Conservation (phyloP, 148 eudicot species). For the Camellia japonica region DNA sequence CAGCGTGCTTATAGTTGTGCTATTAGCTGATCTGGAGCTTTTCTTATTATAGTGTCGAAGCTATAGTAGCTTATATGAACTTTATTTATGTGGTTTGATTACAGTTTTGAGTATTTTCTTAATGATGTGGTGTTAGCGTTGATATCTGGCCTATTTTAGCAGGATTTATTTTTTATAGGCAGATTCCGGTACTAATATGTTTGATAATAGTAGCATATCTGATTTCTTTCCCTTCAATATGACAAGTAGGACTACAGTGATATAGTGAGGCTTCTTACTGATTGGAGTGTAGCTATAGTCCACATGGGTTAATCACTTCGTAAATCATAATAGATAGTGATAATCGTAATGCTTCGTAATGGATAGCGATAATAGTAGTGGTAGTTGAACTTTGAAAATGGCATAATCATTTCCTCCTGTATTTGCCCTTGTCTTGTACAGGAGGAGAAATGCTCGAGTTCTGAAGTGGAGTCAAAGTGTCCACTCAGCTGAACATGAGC, state of each 20-base stretch:
- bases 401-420: conserved; percentile 85
- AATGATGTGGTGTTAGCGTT: conserved; percentile 7
- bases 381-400: conserved; percentile 66
- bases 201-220: conserved; percentile 1
- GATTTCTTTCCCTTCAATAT: conserved; percentile 18
- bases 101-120: conserved; percentile 12
- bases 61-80: conserved; percentile 34
- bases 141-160: conserved; percentile 6
- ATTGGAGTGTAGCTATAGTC: conserved; percentile 45
- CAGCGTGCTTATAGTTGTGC: conserved; percentile 48
- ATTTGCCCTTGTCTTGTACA: conserved; percentile 97
- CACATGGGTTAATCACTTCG: conserved; percentile 65
- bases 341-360: conserved; percentile 59
- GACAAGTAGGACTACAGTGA: conserved; percentile 38
- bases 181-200: conserved; percentile 3
- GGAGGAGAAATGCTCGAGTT: conserved; percentile 64
- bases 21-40: conserved; percentile 36
- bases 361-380: conserved; percentile 71
- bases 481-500: not conserved
- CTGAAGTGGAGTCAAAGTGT: conserved; percentile 31
- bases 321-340: conserved; percentile 51
- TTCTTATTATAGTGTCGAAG: conserved; percentile 33
- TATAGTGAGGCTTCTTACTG: conserved; percentile 33
- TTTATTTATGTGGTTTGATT: conserved; percentile 12
- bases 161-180: conserved; percentile 12